Conservation (phyloP, 257 asterid species). For the Apocynum venetum region DNA sequence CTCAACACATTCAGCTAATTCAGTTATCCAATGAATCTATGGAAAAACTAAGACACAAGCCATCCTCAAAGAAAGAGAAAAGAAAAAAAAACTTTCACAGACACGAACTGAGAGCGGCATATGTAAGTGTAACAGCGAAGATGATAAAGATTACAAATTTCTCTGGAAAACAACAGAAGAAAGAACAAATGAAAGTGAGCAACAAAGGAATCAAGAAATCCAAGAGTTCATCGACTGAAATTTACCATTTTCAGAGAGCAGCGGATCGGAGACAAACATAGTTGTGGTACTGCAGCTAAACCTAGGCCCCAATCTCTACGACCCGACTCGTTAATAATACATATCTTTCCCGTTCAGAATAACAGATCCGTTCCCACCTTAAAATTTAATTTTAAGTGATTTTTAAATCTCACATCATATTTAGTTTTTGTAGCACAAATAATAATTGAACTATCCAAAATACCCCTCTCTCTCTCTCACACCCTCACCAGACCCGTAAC, state of each 20-base stretch:
- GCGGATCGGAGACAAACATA: not conserved
- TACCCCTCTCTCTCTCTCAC: too few species aligned
- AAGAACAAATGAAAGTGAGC: not conserved
- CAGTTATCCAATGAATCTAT: not conserved
- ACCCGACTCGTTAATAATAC: too few species aligned
- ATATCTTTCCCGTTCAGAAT: too few species aligned
- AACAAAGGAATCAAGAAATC: not conserved
- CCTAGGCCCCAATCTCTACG: too few species aligned
- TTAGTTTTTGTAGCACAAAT: too few species aligned
- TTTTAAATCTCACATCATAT: too few species aligned
- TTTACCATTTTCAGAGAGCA: not conserved
- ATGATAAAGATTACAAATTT: not conserved
- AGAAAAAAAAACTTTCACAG: not conserved
- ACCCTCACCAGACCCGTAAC: too few species aligned
- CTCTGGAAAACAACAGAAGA: not conserved
- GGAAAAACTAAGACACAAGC: not conserved
- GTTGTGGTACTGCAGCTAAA: too few species aligned
- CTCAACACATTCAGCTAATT: not conserved
- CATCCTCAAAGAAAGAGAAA: not conserved
- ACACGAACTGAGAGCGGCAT: not conserved
- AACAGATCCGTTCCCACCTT: too few species aligned
- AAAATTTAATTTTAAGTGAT: too few species aligned
- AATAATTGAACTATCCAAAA: too few species aligned
- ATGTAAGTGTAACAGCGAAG: not conserved
- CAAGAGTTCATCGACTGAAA: not conserved